Evolutionary conservation across 2,329 filamentous ascomycete genomes (phyloP).

Genomic region (Fusarium sp.): DNA sequence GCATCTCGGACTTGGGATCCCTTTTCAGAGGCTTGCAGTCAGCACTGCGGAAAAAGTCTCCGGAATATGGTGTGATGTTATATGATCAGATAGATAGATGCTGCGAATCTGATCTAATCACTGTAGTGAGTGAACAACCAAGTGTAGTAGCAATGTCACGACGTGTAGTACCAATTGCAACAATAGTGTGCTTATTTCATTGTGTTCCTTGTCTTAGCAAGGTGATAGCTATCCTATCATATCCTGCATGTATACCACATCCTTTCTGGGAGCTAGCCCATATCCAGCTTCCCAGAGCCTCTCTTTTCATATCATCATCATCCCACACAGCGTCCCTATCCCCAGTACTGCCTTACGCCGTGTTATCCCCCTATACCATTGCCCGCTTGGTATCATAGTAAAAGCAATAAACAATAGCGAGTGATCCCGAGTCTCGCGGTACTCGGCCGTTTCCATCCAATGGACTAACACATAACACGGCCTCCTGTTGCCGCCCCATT

Average conservation of each 20-base stretch:
- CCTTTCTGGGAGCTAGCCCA: conserved; percentile 44
- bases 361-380: conserved; percentile 37
- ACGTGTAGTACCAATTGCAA: neutral
- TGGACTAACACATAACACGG: conserved; percentile 25
- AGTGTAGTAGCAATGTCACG: neutral
- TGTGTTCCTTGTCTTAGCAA: conserved; percentile 19
- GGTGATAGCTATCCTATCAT: conserved; percentile 20
- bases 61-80: conserved; percentile 4
- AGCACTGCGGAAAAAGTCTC: conserved; percentile 4
- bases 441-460: conserved; percentile 28
- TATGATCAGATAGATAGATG: neutral
- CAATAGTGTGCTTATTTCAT: conserved; percentile 1
- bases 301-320: conserved; percentile 31
- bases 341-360: conserved; percentile 36
- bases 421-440: conserved; percentile 35
- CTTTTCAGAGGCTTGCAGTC: conserved; percentile 20
- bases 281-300: conserved; percentile 46
- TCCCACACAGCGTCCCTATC: conserved; percentile 27
- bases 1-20: conserved; percentile 29
- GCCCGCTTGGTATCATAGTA: conserved; percentile 43
- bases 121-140: neutral
- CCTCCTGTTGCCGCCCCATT: conserved; percentile 28
- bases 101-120: conserved; percentile 1
- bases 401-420: conserved; percentile 38
- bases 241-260: conserved; percentile 14